Conservation (phyloP, 2,329 filamentous ascomycete species). For the Aspergillus pseudotamarii region DNA sequence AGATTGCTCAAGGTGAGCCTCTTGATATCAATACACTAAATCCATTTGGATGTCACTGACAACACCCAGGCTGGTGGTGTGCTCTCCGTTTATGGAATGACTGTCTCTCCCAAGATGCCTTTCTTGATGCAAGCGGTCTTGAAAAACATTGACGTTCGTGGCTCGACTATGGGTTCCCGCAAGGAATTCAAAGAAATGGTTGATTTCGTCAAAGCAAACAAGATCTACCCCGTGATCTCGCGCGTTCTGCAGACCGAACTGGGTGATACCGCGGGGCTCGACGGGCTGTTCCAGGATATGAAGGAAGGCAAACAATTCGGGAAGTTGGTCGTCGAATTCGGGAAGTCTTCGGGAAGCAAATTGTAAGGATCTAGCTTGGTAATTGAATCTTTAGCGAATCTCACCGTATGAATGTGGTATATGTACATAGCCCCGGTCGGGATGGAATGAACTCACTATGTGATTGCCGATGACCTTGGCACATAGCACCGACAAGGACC, state of each 20-base stretch:
- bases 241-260: slow-evolving; percentile 69
- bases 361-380: slow-evolving; percentile 28
- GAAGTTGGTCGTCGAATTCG: slow-evolving; percentile 81
- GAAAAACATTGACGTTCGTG: slow-evolving; percentile 83
- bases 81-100: slow-evolving; percentile 92
- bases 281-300: slow-evolving; percentile 85
- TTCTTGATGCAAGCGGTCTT: slow-evolving; percentile 83
- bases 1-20: slow-evolving; percentile 67
- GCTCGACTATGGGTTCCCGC: slow-evolving; percentile 87
- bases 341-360: slow-evolving; percentile 41
- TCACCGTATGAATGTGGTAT: not conserved
- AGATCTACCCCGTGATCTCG: slow-evolving; percentile 77
- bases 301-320: slow-evolving; percentile 85
- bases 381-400: slow-evolving; percentile 3
- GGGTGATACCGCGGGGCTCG: slow-evolving; percentile 75
- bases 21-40: not conserved
- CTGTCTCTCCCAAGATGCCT: slow-evolving; percentile 78
- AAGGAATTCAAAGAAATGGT: slow-evolving; percentile 93
- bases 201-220: slow-evolving; percentile 72
- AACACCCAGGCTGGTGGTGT: slow-evolving; percentile 67
- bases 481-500: not conserved
- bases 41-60: slow-evolving; percentile 16
- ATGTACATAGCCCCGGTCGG: not conserved
- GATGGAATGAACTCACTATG: not conserved
- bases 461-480: not conserved